Base-by-base conservation (phyloP, 2,329 filamentous ascomycete genomes). In the Colletotrichum karsti region DNA sequence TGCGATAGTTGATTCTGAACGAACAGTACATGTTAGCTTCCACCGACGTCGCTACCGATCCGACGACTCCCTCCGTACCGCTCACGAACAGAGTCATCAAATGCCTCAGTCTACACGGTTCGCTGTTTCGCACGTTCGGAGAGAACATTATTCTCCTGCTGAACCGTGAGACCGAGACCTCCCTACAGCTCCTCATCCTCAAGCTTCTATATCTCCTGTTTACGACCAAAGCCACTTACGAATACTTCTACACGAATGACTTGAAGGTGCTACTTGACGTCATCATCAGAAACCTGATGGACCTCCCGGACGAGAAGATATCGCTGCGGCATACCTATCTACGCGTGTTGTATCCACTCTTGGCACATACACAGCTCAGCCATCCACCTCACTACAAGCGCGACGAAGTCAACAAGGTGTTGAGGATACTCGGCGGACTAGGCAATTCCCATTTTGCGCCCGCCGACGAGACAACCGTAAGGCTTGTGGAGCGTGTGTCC, bases 181-280 rank as follows among this genome's bases (percentile, higher is more conserved):
- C 94, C 2, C 88, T 97, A 39, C 97, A 99, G 79, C 87, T 99
- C 26, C 87, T 99, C n/a, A 98, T 98, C 67, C 86, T 99, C 44
- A 99, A 99, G 80, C 88, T 98, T 5, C 85, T 99, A 28, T 99
- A 98, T 80, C 89, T 99, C 37, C 87, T 99, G 9, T 99, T 99
- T 80, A 97, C 95, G 5, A 98, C 94, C 9, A 90, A 90, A 63
- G 89, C 92, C 15, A 99, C 96, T 0, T 94, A 96, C 78, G 96
- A 99, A 81, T 99, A 98, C 80, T 99, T 99, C 77, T 99, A 98
- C 80, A 98, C 94, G 28, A 99, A 99, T 77, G 96, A 99, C 76
- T 85, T 99, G 30, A 93, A 94, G 66, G 96, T 99, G 5, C 88
- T 99, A 15, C 87, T 98, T 51, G 96, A 99, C 76, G 96, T 99